Conservation (phyloP, 2,329 filamentous ascomycete species). For the Neopestalotiopsis sp. region DNA sequence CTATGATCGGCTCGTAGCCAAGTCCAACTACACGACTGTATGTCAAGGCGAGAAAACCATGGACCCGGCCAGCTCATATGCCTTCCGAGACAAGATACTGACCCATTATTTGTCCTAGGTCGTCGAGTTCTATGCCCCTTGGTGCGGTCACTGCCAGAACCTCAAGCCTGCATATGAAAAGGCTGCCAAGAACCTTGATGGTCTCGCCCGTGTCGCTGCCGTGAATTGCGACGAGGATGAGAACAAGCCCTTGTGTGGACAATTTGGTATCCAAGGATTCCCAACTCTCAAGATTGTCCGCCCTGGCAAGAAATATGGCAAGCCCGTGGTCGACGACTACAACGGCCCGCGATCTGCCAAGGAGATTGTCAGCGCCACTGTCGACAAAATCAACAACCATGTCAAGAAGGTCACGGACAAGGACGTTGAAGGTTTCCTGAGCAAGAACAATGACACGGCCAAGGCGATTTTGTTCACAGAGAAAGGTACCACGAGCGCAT, state of each 20-base stretch:
- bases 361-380: constrained; percentile 83
- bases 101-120: constrained; percentile 45
- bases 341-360: constrained; percentile 83
- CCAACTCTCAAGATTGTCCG: constrained; percentile 93
- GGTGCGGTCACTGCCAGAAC: constrained; percentile 97
- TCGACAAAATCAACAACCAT: constrained; percentile 89
- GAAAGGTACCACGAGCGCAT: constrained; percentile 84
- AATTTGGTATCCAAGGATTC: constrained; percentile 90
- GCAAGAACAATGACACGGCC: constrained; percentile 67
- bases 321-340: constrained; percentile 89
- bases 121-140: constrained; percentile 92
- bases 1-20: constrained; percentile 82
- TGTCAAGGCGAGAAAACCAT: constrained; percentile 34
- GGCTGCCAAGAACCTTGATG: constrained; percentile 85
- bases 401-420: constrained; percentile 83
- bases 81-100: neutral
- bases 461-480: constrained; percentile 94
- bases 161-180: constrained; percentile 97
- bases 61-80: neutral
- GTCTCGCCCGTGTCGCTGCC: constrained; percentile 91
- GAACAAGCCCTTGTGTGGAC: constrained; percentile 87
- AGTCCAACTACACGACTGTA: constrained; percentile 92
- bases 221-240: constrained; percentile 92
- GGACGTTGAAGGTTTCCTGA: constrained; percentile 76
- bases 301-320: constrained; percentile 77